phyloP scores from a whole-genome alignment of 495 filamentous ascomycete species.

The Aspergillus wentii region DNA sequence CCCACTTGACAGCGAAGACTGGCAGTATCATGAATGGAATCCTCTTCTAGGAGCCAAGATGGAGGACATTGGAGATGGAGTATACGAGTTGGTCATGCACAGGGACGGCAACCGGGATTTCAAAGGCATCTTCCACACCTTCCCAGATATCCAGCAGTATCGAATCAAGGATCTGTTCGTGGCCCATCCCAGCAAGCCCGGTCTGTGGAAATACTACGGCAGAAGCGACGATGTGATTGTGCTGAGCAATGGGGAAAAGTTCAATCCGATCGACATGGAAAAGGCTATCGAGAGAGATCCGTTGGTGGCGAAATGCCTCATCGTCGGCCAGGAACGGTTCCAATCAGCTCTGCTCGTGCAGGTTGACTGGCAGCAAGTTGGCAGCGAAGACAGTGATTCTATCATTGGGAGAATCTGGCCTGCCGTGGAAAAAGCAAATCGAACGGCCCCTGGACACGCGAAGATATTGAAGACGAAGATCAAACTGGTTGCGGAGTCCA shows the following conservation, averaged over 20 bases:
- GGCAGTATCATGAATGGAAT: constrained; percentile 47
- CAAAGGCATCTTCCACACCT: constrained; percentile 8
- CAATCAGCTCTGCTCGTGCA: constrained; percentile 36
- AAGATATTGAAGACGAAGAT: constrained; percentile 19
- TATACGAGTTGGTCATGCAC: constrained; percentile 4
- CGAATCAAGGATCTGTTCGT: constrained; percentile 55
- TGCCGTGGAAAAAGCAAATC: constrained; percentile 42
- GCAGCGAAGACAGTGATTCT: constrained; percentile 18
- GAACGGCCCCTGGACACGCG: neutral
- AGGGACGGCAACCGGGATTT: neutral
- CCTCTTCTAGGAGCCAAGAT: constrained; percentile 35
- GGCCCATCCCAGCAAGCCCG: constrained; percentile 24
- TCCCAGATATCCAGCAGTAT: constrained; percentile 44
- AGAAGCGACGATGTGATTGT: constrained; percentile 39
- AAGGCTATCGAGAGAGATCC: constrained; percentile 20
- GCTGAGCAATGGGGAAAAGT: constrained; percentile 38
- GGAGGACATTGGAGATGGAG: constrained; percentile 22
- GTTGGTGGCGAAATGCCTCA: constrained; percentile 21
- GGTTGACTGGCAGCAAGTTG: constrained; percentile 4
- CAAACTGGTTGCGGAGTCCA: constrained; percentile 35
- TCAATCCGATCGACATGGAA: constrained; percentile 38
- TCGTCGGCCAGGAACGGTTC: constrained; percentile 30
- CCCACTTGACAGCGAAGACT: constrained; percentile 28
- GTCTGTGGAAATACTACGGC: constrained; percentile 28
- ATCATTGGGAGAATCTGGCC: constrained; percentile 37